Evolutionary conservation across 148 eudicot species (phyloP).

Genomic region (Dysphania ambrosioides): DNA sequence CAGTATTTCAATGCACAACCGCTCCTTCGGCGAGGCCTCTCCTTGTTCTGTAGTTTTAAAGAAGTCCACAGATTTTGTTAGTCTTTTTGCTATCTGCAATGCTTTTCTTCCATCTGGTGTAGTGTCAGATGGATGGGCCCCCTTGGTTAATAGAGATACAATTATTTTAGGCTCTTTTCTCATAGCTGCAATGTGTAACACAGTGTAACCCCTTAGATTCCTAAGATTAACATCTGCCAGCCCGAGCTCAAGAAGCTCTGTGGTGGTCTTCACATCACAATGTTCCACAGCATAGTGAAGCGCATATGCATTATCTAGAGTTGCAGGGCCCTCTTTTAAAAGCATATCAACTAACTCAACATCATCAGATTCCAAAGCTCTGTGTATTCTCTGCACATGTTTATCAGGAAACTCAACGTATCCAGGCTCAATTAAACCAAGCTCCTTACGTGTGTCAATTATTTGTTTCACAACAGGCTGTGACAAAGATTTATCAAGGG

Average conservation of each 20-base stretch:
- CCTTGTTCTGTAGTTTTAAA: conserved; percentile 54
- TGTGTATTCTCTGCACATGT: conserved; percentile 77
- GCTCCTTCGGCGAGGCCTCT: conserved; percentile 60
- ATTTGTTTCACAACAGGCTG: conserved; percentile 55
- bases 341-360: conserved; percentile 82
- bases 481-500: conserved; percentile 67
- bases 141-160: conserved; percentile 80
- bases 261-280: conserved; percentile 72
- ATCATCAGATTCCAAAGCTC: conserved; percentile 89
- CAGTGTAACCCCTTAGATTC: conserved; percentile 61
- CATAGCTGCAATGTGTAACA: conserved; percentile 85
- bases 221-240: conserved; percentile 68
- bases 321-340: conserved; percentile 64
- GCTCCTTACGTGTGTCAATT: conserved; percentile 50
- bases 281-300: conserved; percentile 92
- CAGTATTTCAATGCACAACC: conserved; percentile 84
- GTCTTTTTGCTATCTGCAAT: conserved; percentile 70
- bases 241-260: conserved; percentile 74
- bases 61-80: conserved; percentile 59
- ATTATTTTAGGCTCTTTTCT: conserved; percentile 92
- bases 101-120: conserved; percentile 85
- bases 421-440: conserved; percentile 46
- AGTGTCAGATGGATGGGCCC: conserved; percentile 70
- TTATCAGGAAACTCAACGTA: conserved; percentile 54
- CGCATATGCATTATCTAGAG: conserved; percentile 72